Percentiles rank a stretch among this genome's conserved stretches.
Conservation (phyloP, 2,329 filamentous ascomycete species). For the Pseudofabraea citricarpa region DNA sequence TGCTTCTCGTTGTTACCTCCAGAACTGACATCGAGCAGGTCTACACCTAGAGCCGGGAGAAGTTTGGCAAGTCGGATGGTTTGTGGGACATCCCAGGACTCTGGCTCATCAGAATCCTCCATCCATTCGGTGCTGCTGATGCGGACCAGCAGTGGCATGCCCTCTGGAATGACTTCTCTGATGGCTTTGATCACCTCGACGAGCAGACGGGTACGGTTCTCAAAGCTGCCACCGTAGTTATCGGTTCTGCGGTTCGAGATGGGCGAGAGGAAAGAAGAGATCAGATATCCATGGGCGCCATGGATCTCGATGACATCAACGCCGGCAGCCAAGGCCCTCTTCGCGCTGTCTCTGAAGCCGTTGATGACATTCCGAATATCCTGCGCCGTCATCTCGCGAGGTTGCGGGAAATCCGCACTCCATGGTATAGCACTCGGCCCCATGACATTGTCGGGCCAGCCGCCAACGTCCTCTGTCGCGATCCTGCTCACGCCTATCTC, state of each 20-base stretch:
- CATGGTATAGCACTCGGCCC: slow-evolving; percentile 56
- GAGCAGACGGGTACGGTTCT: slow-evolving; percentile 60
- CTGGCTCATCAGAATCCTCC: slow-evolving; percentile 30
- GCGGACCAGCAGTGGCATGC: slow-evolving; percentile 53
- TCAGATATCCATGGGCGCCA: slow-evolving; percentile 61
- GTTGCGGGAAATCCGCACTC: slow-evolving; percentile 47
- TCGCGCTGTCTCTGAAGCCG: slow-evolving; percentile 31
- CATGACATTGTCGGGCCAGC: slow-evolving; percentile 34
- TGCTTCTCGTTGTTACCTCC: slow-evolving; percentile 64
- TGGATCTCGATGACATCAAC: slow-evolving; percentile 63
- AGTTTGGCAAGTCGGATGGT: slow-evolving; percentile 59
- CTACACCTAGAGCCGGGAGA: slow-evolving; percentile 68
- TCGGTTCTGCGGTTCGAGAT: slow-evolving; percentile 57
- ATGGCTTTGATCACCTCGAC: slow-evolving; percentile 47
- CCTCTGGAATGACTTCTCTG: slow-evolving; percentile 45
- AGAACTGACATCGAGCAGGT: slow-evolving; percentile 79
- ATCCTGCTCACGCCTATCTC: slow-evolving; percentile 19
- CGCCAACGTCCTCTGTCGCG: slow-evolving; percentile 27
- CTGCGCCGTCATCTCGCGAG: slow-evolving; percentile 51
- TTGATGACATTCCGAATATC: slow-evolving; percentile 31
- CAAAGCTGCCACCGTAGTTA: slow-evolving; percentile 59
- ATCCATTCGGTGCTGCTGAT: slow-evolving; percentile 62
- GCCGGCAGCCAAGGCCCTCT: slow-evolving; percentile 38
- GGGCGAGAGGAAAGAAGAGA: slow-evolving; percentile 60
- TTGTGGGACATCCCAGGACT: slow-evolving; percentile 12